Evolutionary conservation across 1,284 basidiomycete species (phyloP).

Genomic region (Apiotrichum gracile): DNA sequence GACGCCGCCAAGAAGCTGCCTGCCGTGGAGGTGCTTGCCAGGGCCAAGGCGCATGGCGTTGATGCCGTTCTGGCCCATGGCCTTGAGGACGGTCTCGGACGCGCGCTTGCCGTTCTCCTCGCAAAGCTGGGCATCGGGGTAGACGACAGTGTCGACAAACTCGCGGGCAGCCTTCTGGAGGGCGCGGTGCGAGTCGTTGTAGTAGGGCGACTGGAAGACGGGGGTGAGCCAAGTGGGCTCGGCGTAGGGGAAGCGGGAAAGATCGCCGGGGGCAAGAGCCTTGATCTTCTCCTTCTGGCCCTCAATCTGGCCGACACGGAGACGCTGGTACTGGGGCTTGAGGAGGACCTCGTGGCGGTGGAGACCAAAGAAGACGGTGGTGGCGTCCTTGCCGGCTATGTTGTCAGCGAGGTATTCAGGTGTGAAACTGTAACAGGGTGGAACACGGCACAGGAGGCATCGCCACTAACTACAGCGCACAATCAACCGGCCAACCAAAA

Average conservation of each 20-base stretch:
- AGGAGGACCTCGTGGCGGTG: constrained; percentile 75
- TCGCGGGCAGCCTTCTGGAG: constrained; percentile 52
- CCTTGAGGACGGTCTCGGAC: constrained; percentile 42
- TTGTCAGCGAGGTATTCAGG: constrained; percentile 4
- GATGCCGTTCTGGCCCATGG: constrained; percentile 58
- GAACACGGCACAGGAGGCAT: not conserved
- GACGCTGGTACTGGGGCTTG: constrained; percentile 64
- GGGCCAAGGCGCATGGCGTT: constrained; percentile 87
- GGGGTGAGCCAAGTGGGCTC: constrained; percentile 78
- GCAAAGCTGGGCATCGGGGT: constrained; percentile 55
- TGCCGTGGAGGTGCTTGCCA: constrained; percentile 70
- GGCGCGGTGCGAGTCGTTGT: constrained; percentile 56
- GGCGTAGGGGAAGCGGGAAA: constrained; percentile 64
- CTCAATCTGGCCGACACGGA: constrained; percentile 65
- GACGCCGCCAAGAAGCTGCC: constrained; percentile 76
- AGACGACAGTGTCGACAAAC: constrained; percentile 54
- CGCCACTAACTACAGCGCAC: not conserved
- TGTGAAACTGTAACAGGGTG: not conserved
- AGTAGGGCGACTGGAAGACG: constrained; percentile 79
- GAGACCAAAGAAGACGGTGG: constrained; percentile 76
- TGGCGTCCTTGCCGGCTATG: constrained; percentile 65
- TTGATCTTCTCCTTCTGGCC: constrained; percentile 60
- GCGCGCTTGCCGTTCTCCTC: constrained; percentile 72
- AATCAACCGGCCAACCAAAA: too few species aligned
- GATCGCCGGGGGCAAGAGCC: constrained; percentile 54